Evolutionary conservation across 2,329 filamentous ascomycete species (phyloP), one percentile per base, ranked within the genome.

Genomic region (Colletotrichum graminicola): DNA sequence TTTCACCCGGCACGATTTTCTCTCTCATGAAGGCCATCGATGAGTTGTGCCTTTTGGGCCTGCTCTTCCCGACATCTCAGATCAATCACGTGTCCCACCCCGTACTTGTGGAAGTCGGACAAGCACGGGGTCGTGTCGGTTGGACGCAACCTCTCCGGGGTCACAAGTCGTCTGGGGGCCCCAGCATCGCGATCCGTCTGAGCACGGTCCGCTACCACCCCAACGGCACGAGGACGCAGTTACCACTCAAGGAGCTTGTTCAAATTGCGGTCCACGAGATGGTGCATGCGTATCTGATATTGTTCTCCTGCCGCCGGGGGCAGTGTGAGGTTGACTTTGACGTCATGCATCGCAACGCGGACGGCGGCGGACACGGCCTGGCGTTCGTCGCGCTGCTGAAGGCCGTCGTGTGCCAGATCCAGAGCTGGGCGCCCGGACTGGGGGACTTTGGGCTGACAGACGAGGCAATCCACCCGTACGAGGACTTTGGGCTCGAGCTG

Each of bases 231-330:
- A 26, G 32, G 29, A 67, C 62, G 34, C 36, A 21, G 7, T 32
- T 26, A 78, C 82, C 60, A 71, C 76, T 73, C 36, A 41, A 11
- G n/a, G 77, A 78, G 41, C 77, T 82, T 16, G 73, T 82, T 29
- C 74, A 79, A 68, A 69, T 74, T 39, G 74, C 81, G 1, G 72
- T 81, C 1, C 73, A 76, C 29, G 75, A 76, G 7, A 75, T 78
- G 54, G 29, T 76, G 43, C 66, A 73, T 51, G 70, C 70, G 4
- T 73, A 73, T 18, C 57, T 73, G 10, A 18, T 73, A 23, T 21
- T 73, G 26, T 51, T 73, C 11, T 67, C 67, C 8, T 72, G 67
- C 26, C 67, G 62, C 7, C 29, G 43, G 14, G 69, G 55, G 21
- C 59, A 72, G 54, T 72, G 69, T 21, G 60, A 66, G 4, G 47